Base-by-base conservation (phyloP, 2,329 filamentous ascomycete genomes). In the Helotiales sp. region DNA sequence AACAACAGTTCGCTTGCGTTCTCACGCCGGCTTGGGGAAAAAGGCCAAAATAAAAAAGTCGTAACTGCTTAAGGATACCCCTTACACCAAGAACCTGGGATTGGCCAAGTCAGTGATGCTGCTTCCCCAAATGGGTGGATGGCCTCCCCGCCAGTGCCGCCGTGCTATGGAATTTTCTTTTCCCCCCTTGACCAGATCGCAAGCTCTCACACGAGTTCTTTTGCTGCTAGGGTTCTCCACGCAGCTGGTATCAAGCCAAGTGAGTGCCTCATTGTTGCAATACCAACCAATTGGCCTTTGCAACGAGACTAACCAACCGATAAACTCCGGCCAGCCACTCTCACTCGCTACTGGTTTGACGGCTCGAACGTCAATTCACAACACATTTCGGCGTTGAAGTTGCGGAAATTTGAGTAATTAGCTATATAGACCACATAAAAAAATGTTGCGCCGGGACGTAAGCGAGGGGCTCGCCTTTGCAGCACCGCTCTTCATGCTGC, bases 21-120 rank as follows among this genome's bases (percentile, higher is more conserved):
- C 5, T 40, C 6, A 17, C 37, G 6, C 22, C 22, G 22, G 47
- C 22, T 24, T 13, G 22, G 26, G 13, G 15, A 40, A 26, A 43
- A 43, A 26, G 17, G 22, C 6, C 10, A 6, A 13, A 57, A 40
- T 7, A 24, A 24, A 40, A 57, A 24, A 5, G 8, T 20, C 6
- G 26, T 37, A 57, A 34, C 54, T 57, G 54, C 54, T 57, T 57
- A 57, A 57, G 26, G 52, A 57, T 40, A 57, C 30, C 30, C 54
- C n/a, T 49, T 49, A 49, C 37, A 40, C 37, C 37, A 40, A 15
- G n/a, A n/a, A 26, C n/a, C n/a, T 49, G 24, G 45, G 45, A 24
- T 22, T 49, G n/a, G 34, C 11, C n/a, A 17, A 22, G 7, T 22
- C n/a, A 10, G 45, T 22, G 24, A 22, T 49, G 45, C 45, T 49